A percentile compares a stretch with the other conserved stretches of the same genome.
Conservation (phyloP, 345 rosid genomes). For the Eucalyptus cloeziana region DNA sequence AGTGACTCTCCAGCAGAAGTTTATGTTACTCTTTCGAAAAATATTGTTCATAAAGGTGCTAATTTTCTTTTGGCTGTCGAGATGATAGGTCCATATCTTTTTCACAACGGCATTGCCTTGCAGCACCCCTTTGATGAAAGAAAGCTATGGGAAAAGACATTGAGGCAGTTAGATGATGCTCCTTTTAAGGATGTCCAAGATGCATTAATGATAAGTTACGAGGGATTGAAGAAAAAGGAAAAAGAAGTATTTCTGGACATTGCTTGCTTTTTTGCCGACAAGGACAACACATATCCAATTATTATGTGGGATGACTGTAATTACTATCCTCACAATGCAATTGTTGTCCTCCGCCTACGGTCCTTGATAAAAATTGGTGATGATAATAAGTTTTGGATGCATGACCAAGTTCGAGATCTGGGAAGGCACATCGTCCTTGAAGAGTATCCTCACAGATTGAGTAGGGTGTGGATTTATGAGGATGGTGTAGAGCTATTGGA, state of each 20-base stretch:
- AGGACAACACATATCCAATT: background rate
- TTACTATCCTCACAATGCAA: background rate
- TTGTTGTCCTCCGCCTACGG: background rate
- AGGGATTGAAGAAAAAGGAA: background rate
- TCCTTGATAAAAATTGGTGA: background rate
- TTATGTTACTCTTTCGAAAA: background rate
- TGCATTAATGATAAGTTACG: background rate
- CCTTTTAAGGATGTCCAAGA: background rate
- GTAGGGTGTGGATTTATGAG: background rate
- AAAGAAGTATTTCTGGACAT: background rate
- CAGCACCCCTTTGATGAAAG: background rate
- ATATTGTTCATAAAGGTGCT: background rate
- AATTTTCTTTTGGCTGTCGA: background rate
- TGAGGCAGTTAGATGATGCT: background rate
- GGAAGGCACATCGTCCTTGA: background rate
- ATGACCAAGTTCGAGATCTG: background rate
- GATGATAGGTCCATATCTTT: background rate
- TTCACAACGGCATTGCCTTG: background rate
- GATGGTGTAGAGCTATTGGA: background rate
- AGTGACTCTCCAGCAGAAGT: background rate
- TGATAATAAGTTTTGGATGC: background rate
- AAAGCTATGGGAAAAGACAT: background rate
- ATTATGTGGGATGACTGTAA: background rate
- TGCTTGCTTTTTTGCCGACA: background rate
- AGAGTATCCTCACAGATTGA: background rate